Conservation (phyloP, 78 protist genomes). For the Dictyostelium purpureum region DNA sequence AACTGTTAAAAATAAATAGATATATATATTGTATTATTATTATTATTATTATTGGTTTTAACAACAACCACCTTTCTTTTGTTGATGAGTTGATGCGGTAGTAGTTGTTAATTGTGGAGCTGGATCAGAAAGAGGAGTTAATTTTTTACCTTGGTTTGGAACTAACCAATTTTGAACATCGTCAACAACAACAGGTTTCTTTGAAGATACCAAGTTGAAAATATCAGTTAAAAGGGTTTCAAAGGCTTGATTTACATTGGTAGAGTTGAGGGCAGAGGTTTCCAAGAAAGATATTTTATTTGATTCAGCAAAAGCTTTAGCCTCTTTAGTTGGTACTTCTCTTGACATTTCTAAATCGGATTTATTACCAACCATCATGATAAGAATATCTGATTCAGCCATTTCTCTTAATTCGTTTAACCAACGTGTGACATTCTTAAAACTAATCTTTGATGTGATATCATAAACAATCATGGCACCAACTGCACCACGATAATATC, state of each 20-base stretch:
- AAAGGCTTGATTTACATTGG: conserved; percentile 90
- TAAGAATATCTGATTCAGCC: conserved; percentile 79
- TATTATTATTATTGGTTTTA: not conserved
- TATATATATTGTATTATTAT: not conserved
- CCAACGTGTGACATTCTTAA: conserved; percentile 94
- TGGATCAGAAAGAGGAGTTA: conserved; percentile 36
- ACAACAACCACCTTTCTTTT: conserved; percentile 58
- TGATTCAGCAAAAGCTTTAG: conserved; percentile 83
- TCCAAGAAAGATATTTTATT: conserved; percentile 86
- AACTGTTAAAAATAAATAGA: no score
- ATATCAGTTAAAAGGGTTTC: conserved; percentile 47
- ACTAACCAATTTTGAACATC: conserved; percentile 66
- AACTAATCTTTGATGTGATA: conserved; percentile 93
- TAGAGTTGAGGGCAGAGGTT: conserved; percentile 88
- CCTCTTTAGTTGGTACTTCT: conserved; percentile 82
- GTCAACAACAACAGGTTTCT: conserved; percentile 32
- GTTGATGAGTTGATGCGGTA: conserved; percentile 67
- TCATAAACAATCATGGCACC: conserved; percentile 99
- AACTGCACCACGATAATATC: conserved; percentile 98
- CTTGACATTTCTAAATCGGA: conserved; percentile 85
- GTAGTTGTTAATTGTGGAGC: conserved; percentile 3
- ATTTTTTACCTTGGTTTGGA: conserved; percentile 57
- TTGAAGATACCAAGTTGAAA: not conserved
- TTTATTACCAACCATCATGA: conserved; percentile 93
- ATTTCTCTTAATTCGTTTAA: conserved; percentile 83